Conservation (phyloP, 2,329 filamentous ascomycete genomes). For the Clarireedia hainanense region DNA sequence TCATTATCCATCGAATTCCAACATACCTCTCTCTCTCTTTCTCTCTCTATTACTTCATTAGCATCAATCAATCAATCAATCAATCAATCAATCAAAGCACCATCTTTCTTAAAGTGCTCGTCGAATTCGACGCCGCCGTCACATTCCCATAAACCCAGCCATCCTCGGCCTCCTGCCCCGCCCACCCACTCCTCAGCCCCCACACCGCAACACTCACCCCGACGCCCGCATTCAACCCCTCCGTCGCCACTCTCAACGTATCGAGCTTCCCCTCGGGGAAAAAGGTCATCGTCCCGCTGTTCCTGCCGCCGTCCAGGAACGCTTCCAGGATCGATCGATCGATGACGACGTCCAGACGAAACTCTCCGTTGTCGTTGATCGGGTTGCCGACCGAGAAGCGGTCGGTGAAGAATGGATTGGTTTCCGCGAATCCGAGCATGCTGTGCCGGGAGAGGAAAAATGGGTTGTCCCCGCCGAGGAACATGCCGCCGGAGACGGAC, state of each 20-base stretch:
- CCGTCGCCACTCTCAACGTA: constrained; percentile 21
- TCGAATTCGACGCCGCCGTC: neutral
- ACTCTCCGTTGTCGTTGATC: constrained; percentile 18
- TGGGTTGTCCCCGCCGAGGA: constrained; percentile 39
- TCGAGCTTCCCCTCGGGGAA: constrained; percentile 36
- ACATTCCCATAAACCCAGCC: constrained; percentile 23
- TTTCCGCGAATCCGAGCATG: constrained; percentile 35
- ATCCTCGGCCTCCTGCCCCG: constrained; percentile 10
- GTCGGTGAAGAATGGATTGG: constrained; percentile 46
- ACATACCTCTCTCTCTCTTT: no score
- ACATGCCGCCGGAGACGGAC: constrained; percentile 41
- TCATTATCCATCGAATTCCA: no score
- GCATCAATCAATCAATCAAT: no score
- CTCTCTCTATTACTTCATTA: no score
- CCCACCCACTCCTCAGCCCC: constrained; percentile 34
- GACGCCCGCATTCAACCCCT: constrained; percentile 22
- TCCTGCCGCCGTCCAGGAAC: constrained; percentile 44
- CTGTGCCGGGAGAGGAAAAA: constrained; percentile 45
- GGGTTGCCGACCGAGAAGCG: constrained; percentile 34
- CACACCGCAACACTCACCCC: constrained; percentile 28
- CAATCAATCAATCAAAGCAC: neutral
- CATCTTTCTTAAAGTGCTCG: neutral
- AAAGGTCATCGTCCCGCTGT: constrained; percentile 42
- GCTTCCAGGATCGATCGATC: constrained; percentile 48
- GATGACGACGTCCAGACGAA: constrained; percentile 39